These are phyloP conservation scores for Epichloe glyceriae DNA, from an alignment of 2,329 filamentous ascomycete genomes.

Conservation along the genomic window DNA sequence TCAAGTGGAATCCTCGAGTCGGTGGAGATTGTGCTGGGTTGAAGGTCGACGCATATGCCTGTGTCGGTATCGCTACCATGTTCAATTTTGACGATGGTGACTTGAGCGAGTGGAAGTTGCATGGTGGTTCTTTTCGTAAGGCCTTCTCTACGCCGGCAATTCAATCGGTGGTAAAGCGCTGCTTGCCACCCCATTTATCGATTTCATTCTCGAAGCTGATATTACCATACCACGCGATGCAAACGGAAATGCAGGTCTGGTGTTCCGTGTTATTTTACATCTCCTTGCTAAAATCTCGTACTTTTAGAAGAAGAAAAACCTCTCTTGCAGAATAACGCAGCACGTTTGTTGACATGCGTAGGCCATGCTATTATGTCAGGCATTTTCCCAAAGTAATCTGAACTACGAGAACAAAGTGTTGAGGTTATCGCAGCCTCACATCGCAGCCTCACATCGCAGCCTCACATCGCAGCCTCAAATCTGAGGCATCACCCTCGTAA, in stretches of 20 bases:
- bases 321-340: too few relatives aligned
- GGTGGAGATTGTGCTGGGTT: not conserved
- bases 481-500: too few relatives aligned
- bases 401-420: too few relatives aligned
- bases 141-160: not conserved
- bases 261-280: not conserved
- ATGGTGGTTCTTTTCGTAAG: not conserved
- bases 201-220: not conserved
- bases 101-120: not conserved
- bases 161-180: not conserved
- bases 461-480: too few relatives aligned
- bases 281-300: too few relatives aligned
- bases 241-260: not conserved
- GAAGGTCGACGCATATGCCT: not conserved
- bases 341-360: too few relatives aligned
- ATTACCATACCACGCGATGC: not conserved
- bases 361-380: too few relatives aligned
- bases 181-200: not conserved
- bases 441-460: too few relatives aligned
- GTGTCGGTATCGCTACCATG: not conserved
- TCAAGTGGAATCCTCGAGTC: not conserved
- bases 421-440: too few relatives aligned
- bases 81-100: not conserved
- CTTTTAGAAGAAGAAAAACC: too few relatives aligned
- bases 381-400: too few relatives aligned